Conservation (phyloP, 495 filamentous ascomycete species). For the Patellaria atrata region DNA sequence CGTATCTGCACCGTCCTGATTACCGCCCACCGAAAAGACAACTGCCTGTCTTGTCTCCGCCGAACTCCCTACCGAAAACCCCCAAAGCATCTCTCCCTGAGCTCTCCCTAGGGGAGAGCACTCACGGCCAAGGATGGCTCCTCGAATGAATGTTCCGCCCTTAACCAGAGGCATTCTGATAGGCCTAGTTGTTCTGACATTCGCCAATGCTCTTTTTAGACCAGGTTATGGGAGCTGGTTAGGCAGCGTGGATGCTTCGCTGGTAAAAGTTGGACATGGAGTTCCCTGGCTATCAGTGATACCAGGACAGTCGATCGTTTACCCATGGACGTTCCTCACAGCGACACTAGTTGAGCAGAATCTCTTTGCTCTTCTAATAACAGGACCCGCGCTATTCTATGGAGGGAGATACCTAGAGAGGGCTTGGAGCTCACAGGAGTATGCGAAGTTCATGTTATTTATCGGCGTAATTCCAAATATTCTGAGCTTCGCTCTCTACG, state of each 20-base stretch:
- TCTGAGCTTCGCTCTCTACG: conserved; percentile 54
- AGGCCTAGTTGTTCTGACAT: conserved; percentile 56
- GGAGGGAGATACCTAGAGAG: conserved; percentile 91
- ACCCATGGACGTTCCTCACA: conserved; percentile 83
- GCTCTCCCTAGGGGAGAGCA: conserved; percentile 15
- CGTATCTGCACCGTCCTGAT: no score
- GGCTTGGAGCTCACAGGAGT: conserved; percentile 87
- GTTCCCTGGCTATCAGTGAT: conserved; percentile 79
- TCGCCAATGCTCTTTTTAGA: conserved; percentile 66
- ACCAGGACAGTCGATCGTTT: conserved; percentile 65
- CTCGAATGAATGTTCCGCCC: conserved; percentile 83
- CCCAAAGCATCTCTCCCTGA: conserved; percentile 11
- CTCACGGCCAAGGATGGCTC: conserved; percentile 42
- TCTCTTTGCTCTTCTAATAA: conserved; percentile 69
- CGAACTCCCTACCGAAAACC: not conserved
- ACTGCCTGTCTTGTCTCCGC: no score
- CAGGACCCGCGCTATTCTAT: conserved; percentile 72
- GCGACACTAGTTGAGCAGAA: conserved; percentile 89
- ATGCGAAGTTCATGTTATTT: conserved; percentile 77
- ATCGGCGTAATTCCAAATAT: conserved; percentile 67
- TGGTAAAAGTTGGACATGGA: conserved; percentile 34
- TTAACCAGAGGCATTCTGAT: conserved; percentile 72
- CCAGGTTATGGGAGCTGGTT: conserved; percentile 39
- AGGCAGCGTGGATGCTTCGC: conserved; percentile 12
- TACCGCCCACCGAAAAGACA: no score